These are phyloP conservation scores for Saccharomyces hybrid DNA, from an alignment of 1,139 yeast genomes.

Conservation along the genomic window DNA sequence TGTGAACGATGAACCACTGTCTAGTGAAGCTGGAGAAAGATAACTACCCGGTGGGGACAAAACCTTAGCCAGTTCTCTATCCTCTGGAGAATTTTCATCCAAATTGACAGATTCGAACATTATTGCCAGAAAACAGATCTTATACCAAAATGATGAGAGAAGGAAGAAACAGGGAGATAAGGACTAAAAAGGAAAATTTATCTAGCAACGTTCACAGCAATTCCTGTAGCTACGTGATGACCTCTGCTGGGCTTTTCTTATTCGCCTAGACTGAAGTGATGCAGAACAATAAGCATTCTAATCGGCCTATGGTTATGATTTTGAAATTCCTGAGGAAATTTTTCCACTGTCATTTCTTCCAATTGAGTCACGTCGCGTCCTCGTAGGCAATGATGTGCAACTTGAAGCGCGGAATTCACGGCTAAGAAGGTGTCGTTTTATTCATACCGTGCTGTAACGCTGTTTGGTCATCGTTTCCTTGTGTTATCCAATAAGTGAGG, in stretches of 20 bases:
- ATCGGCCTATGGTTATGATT: not conserved
- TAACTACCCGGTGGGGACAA: conserved; percentile 13
- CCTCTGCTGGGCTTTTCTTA: conserved; percentile 3
- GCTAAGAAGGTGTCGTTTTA: not conserved
- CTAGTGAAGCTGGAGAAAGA: conserved; percentile 18
- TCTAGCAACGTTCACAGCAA: not conserved
- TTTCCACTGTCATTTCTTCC: conserved; percentile 4
- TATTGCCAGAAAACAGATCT: not conserved
- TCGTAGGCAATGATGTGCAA: not conserved
- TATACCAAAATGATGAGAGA: not conserved
- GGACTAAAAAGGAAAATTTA: not conserved
- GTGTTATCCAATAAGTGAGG: too few species aligned
- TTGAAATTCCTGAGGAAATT: conserved; percentile 21
- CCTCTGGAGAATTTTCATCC: conserved; percentile 7
- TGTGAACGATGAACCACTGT: conserved; percentile 10
- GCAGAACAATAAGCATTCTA: conserved; percentile 3
- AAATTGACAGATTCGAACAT: conserved; percentile 1
- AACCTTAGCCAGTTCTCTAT: conserved; percentile 8
- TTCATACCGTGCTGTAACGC: not conserved
- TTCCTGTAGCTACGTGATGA: conserved; percentile 1
- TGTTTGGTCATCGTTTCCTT: too few species aligned
- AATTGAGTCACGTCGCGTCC: not conserved
- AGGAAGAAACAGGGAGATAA: not conserved
- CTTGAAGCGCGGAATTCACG: not conserved
- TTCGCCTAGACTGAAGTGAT: conserved; percentile 1